Percentiles rank a stretch among this genome's conserved stretches.
Evolutionary conservation across 2,329 filamentous ascomycete species (phyloP).

Genomic region (Cercospora zeina): DNA sequence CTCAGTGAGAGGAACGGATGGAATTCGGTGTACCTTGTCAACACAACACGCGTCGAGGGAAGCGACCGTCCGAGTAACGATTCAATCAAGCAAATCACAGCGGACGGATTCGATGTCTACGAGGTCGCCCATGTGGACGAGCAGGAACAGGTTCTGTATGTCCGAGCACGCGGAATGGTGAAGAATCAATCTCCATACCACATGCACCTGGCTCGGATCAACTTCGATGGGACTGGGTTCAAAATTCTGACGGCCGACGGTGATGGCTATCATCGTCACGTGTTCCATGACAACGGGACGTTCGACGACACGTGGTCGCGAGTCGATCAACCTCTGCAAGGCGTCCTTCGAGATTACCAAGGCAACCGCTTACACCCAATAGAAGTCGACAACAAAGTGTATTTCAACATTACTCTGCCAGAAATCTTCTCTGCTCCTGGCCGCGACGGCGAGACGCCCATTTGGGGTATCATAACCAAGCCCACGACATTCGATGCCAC

Average conservation of each 20-base stretch:
- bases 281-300: background rate
- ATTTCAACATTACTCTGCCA: constrained; percentile 1
- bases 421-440: constrained; percentile 16
- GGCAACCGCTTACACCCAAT: background rate
- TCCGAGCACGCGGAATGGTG: constrained; percentile 6
- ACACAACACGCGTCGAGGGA: background rate
- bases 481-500: constrained; percentile 6
- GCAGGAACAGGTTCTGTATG: background rate
- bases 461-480: constrained; percentile 15
- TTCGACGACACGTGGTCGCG: constrained; percentile 14
- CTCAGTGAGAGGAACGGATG: constrained; percentile 16
- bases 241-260: constrained; percentile 12
- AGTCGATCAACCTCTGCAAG: constrained; percentile 8
- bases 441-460: constrained; percentile 11
- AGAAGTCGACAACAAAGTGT: background rate
- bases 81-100: constrained; percentile 12
- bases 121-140: constrained; percentile 7
- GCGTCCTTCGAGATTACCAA: background rate
- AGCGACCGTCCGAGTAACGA: background rate
- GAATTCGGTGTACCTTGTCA: constrained; percentile 15
- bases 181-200: constrained; percentile 11
- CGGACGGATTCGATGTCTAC: constrained; percentile 4
- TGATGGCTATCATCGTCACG: constrained; percentile 2
- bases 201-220: constrained; percentile 14
- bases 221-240: constrained; percentile 12